These are phyloP conservation scores for Yarrowia alimentaria DNA, from an alignment of 805 yeast species.

Conservation along the genomic window DNA sequence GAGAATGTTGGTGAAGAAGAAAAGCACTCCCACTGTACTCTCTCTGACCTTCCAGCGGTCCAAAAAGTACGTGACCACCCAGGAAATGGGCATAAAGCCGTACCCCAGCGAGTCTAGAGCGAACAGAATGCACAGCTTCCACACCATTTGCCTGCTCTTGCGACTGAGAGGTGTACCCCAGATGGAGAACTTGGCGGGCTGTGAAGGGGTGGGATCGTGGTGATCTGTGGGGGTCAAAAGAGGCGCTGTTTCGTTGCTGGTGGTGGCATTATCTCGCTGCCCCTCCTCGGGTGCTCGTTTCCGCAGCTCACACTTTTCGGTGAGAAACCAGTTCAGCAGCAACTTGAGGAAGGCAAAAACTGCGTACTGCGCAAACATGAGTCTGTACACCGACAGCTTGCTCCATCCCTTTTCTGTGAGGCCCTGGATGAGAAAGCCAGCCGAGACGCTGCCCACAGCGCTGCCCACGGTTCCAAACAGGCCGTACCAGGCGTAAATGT, in stretches of 20 bases:
- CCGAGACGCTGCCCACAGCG: conserved; percentile 48
- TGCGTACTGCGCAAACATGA: conserved; percentile 57
- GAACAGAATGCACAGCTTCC: conserved; percentile 44
- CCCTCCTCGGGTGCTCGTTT: background rate
- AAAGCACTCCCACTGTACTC: conserved; percentile 58
- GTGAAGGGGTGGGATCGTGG: background rate
- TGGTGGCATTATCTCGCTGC: background rate
- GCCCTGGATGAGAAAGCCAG: conserved; percentile 42
- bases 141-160: conserved; percentile 22
- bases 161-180: conserved; percentile 34
- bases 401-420: conserved; percentile 37
- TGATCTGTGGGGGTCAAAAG: background rate
- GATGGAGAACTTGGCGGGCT: conserved; percentile 1
- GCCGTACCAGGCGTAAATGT: conserved; percentile 58
- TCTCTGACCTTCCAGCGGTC: conserved; percentile 55
- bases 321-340: conserved; percentile 45
- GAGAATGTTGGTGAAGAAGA: conserved; percentile 59
- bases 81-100: conserved; percentile 85
- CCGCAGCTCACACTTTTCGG: conserved; percentile 46
- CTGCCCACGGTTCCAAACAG: conserved; percentile 50
- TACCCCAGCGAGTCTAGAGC: conserved; percentile 85
- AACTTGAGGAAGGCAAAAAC: conserved; percentile 52
- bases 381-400: conserved; percentile 50
- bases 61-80: conserved; percentile 82
- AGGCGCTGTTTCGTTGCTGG: conserved; percentile 1